Evolutionary conservation across 2,329 filamentous ascomycete genomes (phyloP).

Genomic region (Dactylella cylindrospora): DNA sequence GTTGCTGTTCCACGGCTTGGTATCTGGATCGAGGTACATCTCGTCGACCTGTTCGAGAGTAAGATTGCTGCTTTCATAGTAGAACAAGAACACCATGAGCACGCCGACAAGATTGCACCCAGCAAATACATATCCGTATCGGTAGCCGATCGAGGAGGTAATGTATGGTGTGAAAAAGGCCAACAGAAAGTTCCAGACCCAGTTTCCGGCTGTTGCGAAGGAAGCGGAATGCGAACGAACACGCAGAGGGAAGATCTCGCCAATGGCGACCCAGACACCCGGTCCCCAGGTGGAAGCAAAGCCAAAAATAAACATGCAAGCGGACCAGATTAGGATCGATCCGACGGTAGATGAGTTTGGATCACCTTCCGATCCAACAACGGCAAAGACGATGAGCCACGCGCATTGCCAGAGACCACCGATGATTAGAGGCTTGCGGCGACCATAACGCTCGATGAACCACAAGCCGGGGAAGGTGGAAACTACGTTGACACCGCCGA

Average conservation of each 20-base stretch:
- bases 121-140: conserved; percentile 75
- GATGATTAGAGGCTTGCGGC: conserved; percentile 67
- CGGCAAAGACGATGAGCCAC: conserved; percentile 67
- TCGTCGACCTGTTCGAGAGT: conserved; percentile 78
- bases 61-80: conserved; percentile 71
- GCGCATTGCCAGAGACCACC: conserved; percentile 68
- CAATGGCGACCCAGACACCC: conserved; percentile 69
- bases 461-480: conserved; percentile 69
- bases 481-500: conserved; percentile 67
- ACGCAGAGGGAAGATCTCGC: conserved; percentile 66
- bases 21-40: conserved; percentile 66
- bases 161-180: conserved; percentile 82
- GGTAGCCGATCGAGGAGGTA: conserved; percentile 68
- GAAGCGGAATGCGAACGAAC: conserved; percentile 65
- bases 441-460: conserved; percentile 67
- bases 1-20: conserved; percentile 65
- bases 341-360: conserved; percentile 54
- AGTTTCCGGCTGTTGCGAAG: conserved; percentile 64
- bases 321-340: conserved; percentile 66
- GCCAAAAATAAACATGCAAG: conserved; percentile 67
- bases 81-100: conserved; percentile 72
- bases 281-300: conserved; percentile 72
- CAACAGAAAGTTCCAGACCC: conserved; percentile 73
- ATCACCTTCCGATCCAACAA: conserved; percentile 55
- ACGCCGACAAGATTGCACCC: conserved; percentile 68